Conservation (phyloP, 345 rosid species). For the Populus ilicifolia region DNA sequence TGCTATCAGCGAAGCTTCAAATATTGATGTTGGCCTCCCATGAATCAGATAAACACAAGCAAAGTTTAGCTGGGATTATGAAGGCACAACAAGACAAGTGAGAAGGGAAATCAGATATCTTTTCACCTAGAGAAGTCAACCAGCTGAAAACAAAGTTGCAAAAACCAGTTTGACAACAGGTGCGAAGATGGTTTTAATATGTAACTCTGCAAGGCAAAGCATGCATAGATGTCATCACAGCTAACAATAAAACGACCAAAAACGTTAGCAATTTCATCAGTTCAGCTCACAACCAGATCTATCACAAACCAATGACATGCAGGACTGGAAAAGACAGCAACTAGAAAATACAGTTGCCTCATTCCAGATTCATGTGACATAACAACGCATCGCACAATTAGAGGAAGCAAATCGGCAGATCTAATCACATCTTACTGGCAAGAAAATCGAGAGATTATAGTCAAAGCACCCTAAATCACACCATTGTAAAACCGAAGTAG, state of each 20-base stretch:
- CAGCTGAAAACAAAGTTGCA: neutral
- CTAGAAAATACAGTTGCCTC: neutral
- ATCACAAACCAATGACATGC: neutral
- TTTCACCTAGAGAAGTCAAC: neutral
- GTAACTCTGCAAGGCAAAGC: neutral
- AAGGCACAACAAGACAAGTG: constrained; percentile 6
- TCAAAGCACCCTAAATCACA: neutral
- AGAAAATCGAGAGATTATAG: neutral
- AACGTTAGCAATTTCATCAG: neutral
- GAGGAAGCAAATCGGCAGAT: neutral
- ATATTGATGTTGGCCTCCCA: constrained; percentile 32
- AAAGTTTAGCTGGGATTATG: constrained; percentile 39
- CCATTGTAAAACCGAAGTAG: neutral
- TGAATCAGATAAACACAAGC: constrained; percentile 41
- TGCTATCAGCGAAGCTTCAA: constrained; percentile 38
- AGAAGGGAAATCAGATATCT: neutral
- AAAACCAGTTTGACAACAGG: neutral
- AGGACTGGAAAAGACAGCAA: neutral
- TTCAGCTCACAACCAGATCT: neutral
- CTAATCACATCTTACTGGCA: neutral
- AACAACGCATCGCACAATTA: neutral
- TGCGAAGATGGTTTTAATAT: neutral
- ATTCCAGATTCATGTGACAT: neutral
- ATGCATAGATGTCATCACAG: neutral
- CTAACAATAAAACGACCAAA: neutral